phyloP scores from a whole-genome alignment of 768 basidiomycete genomes.

The Lactarius tabidus region DNA sequence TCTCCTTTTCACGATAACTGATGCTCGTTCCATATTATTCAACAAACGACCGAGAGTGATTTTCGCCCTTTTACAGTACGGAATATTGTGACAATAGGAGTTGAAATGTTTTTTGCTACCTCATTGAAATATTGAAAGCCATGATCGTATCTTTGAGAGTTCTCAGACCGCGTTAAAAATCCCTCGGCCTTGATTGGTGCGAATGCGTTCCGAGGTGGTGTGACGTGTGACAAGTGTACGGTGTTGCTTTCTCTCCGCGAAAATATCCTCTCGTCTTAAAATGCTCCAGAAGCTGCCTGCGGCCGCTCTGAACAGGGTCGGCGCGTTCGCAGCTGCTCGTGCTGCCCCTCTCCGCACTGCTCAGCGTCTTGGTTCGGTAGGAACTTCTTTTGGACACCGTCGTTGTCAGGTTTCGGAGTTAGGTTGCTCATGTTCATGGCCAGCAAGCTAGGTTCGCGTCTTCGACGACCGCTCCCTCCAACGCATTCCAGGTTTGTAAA shows the following conservation, averaged over 20 bases:
- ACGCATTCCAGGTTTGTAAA: slow-evolving; percentile 59
- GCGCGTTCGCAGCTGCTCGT: slow-evolving; percentile 44
- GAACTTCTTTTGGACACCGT: slow-evolving; percentile 29
- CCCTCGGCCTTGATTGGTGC: slow-evolving; percentile 3
- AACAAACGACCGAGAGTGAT: not conserved
- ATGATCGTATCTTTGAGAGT: not conserved
- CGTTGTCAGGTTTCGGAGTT: slow-evolving; percentile 10
- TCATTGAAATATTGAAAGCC: not conserved
- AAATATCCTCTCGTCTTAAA: slow-evolving; percentile 46
- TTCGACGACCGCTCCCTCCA: slow-evolving; percentile 50
- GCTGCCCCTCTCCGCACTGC: slow-evolving; percentile 39
- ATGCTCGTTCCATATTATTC: not conserved
- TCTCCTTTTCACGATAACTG: not conserved
- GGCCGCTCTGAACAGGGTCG: slow-evolving; percentile 61
- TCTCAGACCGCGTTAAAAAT: too few relatives aligned
- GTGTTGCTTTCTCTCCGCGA: slow-evolving; percentile 35
- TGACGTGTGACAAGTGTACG: slow-evolving; percentile 40
- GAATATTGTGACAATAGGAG: not conserved
- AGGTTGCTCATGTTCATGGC: slow-evolving; percentile 28
- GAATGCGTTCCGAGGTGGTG: slow-evolving; percentile 20
- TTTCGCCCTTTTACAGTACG: not conserved
- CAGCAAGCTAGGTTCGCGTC: slow-evolving; percentile 70
- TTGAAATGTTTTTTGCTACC: not conserved
- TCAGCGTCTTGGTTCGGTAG: slow-evolving; percentile 50
- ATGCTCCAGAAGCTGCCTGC: slow-evolving; percentile 82